A percentile compares a stretch with the other conserved stretches of the same genome.
These are phyloP conservation scores for Geotrichum phurueaensis DNA, from an alignment of 1,139 yeast species.

Conservation along the genomic window DNA sequence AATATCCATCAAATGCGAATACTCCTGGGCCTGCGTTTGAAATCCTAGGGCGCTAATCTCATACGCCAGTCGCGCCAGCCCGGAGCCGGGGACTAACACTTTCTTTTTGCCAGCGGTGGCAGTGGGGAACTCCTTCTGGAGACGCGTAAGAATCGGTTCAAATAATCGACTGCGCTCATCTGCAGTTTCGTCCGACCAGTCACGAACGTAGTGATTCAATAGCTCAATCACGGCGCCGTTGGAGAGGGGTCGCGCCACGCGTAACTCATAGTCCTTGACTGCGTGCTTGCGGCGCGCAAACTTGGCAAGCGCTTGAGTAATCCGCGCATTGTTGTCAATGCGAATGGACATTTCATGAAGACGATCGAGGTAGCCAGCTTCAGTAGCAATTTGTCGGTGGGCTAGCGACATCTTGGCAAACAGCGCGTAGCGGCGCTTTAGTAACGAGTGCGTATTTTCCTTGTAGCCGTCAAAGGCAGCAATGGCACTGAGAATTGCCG, in stretches of 20 bases:
- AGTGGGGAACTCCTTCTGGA: slow-evolving; percentile 32
- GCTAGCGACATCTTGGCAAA: slow-evolving; percentile 49
- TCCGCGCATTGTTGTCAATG: slow-evolving; percentile 42
- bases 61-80: slow-evolving; percentile 66
- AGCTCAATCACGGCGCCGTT: slow-evolving; percentile 62
- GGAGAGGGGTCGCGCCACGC: slow-evolving; percentile 24
- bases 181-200: slow-evolving; percentile 51
- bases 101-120: slow-evolving; percentile 21
- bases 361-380: slow-evolving; percentile 52
- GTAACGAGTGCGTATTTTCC: slow-evolving; percentile 39
- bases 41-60: slow-evolving; percentile 46
- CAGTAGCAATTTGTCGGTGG: slow-evolving; percentile 50
- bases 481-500: slow-evolving; percentile 47
- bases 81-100: slow-evolving; percentile 72
- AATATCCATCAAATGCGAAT: slow-evolving; percentile 64
- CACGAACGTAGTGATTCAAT: slow-evolving; percentile 66
- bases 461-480: slow-evolving; percentile 47
- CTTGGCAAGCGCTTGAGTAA: slow-evolving; percentile 44
- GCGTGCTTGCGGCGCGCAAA: slow-evolving; percentile 40
- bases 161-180: slow-evolving; percentile 50
- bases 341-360: slow-evolving; percentile 44
- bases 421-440: slow-evolving; percentile 43
- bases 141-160: slow-evolving; percentile 41
- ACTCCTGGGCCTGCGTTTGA: slow-evolving; percentile 63
- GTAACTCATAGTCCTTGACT: slow-evolving; percentile 41